These are phyloP conservation scores for Calonectria honghensis DNA, from an alignment of 2,329 filamentous ascomycete genomes.

Conservation along the genomic window DNA sequence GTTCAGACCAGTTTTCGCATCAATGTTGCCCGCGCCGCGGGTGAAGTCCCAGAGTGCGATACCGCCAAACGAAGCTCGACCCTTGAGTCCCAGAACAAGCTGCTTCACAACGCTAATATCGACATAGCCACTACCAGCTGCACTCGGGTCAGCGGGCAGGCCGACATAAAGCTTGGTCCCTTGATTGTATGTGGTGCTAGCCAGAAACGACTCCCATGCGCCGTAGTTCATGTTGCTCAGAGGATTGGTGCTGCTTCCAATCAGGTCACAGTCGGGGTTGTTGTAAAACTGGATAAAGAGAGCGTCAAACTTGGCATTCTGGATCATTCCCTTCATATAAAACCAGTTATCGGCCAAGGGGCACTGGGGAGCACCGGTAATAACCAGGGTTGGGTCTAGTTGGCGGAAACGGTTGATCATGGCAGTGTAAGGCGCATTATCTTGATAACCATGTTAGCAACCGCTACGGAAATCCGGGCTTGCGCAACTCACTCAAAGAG, in stretches of 20 bases:
- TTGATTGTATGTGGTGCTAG: slow-evolving; percentile 58
- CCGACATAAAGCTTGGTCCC: slow-evolving; percentile 68
- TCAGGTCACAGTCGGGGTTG: slow-evolving; percentile 63
- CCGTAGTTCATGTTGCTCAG: slow-evolving; percentile 65
- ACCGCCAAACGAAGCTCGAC: slow-evolving; percentile 64
- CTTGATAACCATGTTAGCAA: slow-evolving; percentile 46
- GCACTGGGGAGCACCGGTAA: slow-evolving; percentile 69
- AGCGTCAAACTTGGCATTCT: slow-evolving; percentile 63
- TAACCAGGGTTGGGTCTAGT: slow-evolving; percentile 57
- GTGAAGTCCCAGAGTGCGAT: slow-evolving; percentile 68
- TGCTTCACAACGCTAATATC: slow-evolving; percentile 57
- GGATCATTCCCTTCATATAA: slow-evolving; percentile 62
- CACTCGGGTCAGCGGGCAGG: slow-evolving; percentile 59
- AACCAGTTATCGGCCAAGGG: slow-evolving; percentile 55
- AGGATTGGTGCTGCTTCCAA: slow-evolving; percentile 54
- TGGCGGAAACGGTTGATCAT: slow-evolving; percentile 62
- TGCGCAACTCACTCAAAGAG: slow-evolving; percentile 54
- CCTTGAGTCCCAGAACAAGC: slow-evolving; percentile 63
- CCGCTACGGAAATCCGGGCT: not conserved
- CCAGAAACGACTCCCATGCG: slow-evolving; percentile 62
- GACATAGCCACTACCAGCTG: slow-evolving; percentile 61
- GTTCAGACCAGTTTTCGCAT: slow-evolving; percentile 55
- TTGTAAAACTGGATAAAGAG: slow-evolving; percentile 71
- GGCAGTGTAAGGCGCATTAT: slow-evolving; percentile 61
- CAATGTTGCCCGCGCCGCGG: slow-evolving; percentile 57